Percentiles rank a stretch among this genome's conserved stretches.
Conservation (phyloP, 2,329 filamentous ascomycete species). For the Cercospora sp. region DNA sequence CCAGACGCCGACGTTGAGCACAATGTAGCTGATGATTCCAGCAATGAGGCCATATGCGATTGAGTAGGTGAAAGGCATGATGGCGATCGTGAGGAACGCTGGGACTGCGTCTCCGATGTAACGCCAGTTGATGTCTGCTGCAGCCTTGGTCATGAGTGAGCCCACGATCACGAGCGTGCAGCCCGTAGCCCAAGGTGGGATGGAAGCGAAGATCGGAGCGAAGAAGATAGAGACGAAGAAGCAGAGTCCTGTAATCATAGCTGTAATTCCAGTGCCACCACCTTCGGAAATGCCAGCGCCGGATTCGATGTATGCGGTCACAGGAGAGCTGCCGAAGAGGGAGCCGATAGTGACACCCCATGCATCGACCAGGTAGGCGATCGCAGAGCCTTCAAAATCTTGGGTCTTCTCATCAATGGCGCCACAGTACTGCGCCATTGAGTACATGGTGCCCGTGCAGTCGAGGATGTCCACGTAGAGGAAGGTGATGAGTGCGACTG, state of each 20-base stretch:
- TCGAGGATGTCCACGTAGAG: conserved; percentile 89
- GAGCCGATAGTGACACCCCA: conserved; percentile 78
- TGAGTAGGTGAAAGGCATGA: conserved; percentile 89
- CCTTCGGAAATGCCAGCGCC: conserved; percentile 87
- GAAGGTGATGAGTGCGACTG: conserved; percentile 82
- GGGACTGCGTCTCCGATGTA: conserved; percentile 83
- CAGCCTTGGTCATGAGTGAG: conserved; percentile 79
- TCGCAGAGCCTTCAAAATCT: conserved; percentile 81
- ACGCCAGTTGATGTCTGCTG: conserved; percentile 82
- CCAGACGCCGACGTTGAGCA: conserved; percentile 72
- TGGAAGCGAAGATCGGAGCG: conserved; percentile 84
- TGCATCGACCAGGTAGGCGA: conserved; percentile 82
- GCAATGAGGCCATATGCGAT: conserved; percentile 85
- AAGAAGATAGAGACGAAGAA: conserved; percentile 90
- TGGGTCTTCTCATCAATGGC: conserved; percentile 78
- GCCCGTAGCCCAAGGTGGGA: conserved; percentile 85
- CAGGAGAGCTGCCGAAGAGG: conserved; percentile 73
- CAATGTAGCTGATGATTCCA: conserved; percentile 72
- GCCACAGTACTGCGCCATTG: conserved; percentile 82
- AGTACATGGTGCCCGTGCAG: conserved; percentile 81
- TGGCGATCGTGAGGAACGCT: conserved; percentile 76
- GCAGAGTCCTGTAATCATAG: conserved; percentile 74
- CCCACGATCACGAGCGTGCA: conserved; percentile 85
- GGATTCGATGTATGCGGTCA: conserved; percentile 80
- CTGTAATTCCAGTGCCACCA: conserved; percentile 79